These are phyloP conservation scores for Blastobotrys chiropterorum DNA, from an alignment of 805 yeast genomes.

Conservation along the genomic window DNA sequence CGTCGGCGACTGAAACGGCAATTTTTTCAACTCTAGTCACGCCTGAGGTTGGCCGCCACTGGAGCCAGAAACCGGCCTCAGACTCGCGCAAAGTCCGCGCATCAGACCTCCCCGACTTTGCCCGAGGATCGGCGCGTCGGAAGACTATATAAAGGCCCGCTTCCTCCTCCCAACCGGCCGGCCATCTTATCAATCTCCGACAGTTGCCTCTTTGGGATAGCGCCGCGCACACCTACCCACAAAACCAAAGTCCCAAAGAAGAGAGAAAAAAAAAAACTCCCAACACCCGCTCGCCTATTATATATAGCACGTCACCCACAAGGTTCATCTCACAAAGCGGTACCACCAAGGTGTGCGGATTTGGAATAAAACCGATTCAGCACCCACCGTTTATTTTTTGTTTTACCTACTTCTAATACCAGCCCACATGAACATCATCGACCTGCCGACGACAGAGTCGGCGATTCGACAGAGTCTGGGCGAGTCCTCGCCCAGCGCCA, in stretches of 20 bases:
- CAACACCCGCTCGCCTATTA: neutral
- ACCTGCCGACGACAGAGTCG: neutral
- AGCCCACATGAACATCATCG: neutral
- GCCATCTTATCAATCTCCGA: neutral
- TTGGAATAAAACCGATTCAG: neutral
- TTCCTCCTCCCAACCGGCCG: neutral
- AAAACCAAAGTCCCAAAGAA: neutral
- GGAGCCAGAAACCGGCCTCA: neutral
- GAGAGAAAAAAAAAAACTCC: neutral
- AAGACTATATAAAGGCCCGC: neutral
- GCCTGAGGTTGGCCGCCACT: neutral
- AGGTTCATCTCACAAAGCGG: neutral
- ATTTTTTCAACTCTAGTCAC: neutral
- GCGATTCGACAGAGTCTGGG: neutral
- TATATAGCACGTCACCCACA: neutral
- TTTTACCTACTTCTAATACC: neutral
- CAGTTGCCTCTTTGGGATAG: neutral
- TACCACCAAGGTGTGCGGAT: slow-evolving; percentile 1
- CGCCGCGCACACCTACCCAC: neutral
- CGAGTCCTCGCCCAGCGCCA: neutral
- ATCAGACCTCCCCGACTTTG: neutral
- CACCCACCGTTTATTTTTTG: neutral
- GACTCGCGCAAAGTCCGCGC: no score
- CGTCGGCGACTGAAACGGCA: neutral
- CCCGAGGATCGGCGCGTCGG: neutral